Conservation (phyloP, 352 stramenopile species). For the Phytophthora crassamura region DNA sequence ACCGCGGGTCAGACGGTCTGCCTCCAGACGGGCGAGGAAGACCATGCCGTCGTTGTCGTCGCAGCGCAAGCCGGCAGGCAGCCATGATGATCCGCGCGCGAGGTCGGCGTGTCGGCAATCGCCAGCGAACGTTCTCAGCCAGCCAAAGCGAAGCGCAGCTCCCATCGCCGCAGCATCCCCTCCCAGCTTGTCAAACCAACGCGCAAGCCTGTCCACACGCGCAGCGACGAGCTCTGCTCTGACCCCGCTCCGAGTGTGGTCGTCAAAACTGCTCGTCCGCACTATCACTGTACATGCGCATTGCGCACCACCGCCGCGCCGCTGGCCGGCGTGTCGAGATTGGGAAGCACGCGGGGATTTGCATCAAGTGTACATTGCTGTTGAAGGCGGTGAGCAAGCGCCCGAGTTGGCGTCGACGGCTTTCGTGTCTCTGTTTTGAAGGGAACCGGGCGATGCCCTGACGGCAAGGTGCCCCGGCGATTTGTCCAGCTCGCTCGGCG, state of each 20-base stretch:
- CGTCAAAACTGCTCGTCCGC: too few relatives aligned
- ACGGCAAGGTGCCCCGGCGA: constrained; percentile 19
- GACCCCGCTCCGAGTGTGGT: too few relatives aligned
- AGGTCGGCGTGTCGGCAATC: constrained; percentile 15
- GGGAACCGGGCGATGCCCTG: constrained; percentile 21
- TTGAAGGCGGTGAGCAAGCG: constrained; percentile 25
- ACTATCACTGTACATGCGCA: constrained; percentile 1
- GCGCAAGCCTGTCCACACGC: too few relatives aligned
- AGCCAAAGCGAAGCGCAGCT: too few relatives aligned
- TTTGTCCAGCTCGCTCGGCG: constrained; percentile 21
- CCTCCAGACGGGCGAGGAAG: constrained; percentile 4
- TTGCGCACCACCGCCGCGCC: neutral
- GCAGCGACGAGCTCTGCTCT: too few relatives aligned
- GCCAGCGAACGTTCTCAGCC: constrained; percentile 20
- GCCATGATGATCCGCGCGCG: constrained; percentile 15
- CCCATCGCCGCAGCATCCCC: neutral
- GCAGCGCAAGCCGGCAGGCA: neutral
- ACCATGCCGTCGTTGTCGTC: constrained; percentile 17
- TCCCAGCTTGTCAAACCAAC: neutral
- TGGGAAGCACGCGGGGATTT: constrained; percentile 22
- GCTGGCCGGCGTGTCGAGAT: constrained; percentile 5
- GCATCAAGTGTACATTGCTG: constrained; percentile 26
- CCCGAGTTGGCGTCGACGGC: constrained; percentile 12
- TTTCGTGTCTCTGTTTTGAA: constrained; percentile 33
- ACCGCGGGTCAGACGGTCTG: constrained; percentile 16